Conservation (phyloP, 108 stramenopile genomes). For the Licmophora abbreviata region DNA sequence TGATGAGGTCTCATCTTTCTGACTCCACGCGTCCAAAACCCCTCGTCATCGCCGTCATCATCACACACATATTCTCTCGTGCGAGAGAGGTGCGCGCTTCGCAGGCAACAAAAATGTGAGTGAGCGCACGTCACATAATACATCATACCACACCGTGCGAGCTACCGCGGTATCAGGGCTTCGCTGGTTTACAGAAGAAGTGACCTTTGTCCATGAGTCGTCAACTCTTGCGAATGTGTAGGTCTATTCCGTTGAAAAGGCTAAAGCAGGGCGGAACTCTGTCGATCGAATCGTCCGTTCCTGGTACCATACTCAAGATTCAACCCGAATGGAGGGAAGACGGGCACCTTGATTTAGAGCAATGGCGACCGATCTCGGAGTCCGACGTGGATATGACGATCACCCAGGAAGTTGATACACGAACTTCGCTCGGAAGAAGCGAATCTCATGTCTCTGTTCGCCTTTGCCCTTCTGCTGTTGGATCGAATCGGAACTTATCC, state of each 20-base stretch:
- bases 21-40: too few species aligned
- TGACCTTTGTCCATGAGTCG: conserved; percentile 3
- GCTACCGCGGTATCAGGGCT: too few species aligned
- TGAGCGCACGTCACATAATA: too few species aligned
- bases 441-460: conserved; percentile 31
- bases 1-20: too few species aligned
- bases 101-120: too few species aligned
- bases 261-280: conserved; percentile 47
- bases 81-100: too few species aligned
- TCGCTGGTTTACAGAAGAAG: neutral
- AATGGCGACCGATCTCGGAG: neutral
- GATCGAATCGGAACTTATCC: too few species aligned
- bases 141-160: too few species aligned
- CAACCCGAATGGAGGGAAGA: conserved; percentile 51
- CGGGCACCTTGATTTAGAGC: conserved; percentile 21
- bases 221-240: neutral
- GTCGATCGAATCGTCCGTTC: conserved; percentile 28
- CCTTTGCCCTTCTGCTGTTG: too few species aligned
- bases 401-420: conserved; percentile 10
- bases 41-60: too few species aligned
- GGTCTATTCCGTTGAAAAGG: neutral
- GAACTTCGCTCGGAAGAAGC: conserved; percentile 32
- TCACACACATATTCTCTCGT: too few species aligned
- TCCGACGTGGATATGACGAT: conserved; percentile 3
- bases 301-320: conserved; percentile 21